These are phyloP conservation scores for Phytophthora cactorum DNA, from an alignment of 352 stramenopile genomes.

Conservation along the genomic window DNA sequence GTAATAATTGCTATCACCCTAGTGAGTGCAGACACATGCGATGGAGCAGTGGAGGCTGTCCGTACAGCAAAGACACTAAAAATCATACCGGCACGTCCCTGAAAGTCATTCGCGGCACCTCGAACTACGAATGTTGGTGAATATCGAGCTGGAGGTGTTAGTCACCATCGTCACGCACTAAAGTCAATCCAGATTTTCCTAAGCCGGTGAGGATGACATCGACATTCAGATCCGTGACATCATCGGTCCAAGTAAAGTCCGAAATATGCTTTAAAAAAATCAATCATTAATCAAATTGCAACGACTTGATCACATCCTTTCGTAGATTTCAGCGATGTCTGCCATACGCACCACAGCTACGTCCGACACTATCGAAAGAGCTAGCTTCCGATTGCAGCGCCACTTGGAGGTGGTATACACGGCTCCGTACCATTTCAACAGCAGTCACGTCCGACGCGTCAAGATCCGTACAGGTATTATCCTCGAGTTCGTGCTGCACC, in stretches of 20 bases:
- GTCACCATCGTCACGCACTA: slow-evolving; percentile 11
- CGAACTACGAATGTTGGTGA: neutral
- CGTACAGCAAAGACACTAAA: neutral
- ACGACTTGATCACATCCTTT: neutral
- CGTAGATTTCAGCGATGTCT: slow-evolving; percentile 7
- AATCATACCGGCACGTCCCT: neutral
- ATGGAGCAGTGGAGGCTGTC: no score
- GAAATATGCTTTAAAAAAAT: neutral
- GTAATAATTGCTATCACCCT: no score
- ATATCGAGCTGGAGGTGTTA: neutral
- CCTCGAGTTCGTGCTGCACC: slow-evolving; percentile 46
- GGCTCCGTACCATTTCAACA: slow-evolving; percentile 41
- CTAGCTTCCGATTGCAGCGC: slow-evolving; percentile 37
- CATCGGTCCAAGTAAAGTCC: slow-evolving; percentile 6
- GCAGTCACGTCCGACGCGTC: slow-evolving; percentile 28
- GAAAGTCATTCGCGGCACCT: neutral
- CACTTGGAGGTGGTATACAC: slow-evolving; percentile 43
- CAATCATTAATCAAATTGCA: slow-evolving; percentile 18
- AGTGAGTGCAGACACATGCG: no score
- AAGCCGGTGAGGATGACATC: slow-evolving; percentile 17
- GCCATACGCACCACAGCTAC: slow-evolving; percentile 22
- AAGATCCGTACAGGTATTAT: slow-evolving; percentile 44
- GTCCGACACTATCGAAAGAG: slow-evolving; percentile 7
- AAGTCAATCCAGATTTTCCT: neutral
- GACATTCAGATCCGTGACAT: slow-evolving; percentile 27